A percentile compares a stretch with the other conserved stretches of the same genome.
Evolutionary conservation across 805 yeast species (phyloP).

Genomic region (Lipomyces sp.): DNA sequence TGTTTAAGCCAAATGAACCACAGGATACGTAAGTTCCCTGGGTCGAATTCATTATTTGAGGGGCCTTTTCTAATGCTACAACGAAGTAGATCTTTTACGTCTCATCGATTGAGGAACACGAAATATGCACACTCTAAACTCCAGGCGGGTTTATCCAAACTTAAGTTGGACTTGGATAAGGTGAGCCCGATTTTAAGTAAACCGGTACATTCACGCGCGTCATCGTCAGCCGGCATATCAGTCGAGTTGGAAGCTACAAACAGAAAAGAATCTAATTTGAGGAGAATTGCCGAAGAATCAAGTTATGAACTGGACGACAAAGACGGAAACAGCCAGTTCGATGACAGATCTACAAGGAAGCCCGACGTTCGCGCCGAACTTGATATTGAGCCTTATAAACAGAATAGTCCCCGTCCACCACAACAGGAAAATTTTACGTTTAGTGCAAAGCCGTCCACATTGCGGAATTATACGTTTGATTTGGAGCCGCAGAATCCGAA

Average conservation of each 20-base stretch:
- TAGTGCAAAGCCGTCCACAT: not conserved
- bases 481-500: too few relatives aligned
- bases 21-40: slow-evolving; percentile 6
- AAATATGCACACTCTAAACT: slow-evolving; percentile 2
- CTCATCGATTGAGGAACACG: slow-evolving; percentile 1
- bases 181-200: slow-evolving; percentile 14
- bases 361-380: slow-evolving; percentile 7
- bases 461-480: too few relatives aligned
- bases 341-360: slow-evolving; percentile 6
- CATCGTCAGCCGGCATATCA: too few relatives aligned
- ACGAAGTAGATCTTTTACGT: slow-evolving; percentile 1
- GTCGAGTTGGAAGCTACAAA: too few relatives aligned
- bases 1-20: slow-evolving; percentile 15
- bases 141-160: slow-evolving; percentile 7
- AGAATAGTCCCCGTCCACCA: slow-evolving; percentile 24
- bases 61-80: not conserved
- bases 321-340: not conserved
- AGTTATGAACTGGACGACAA: not conserved
- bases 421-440: slow-evolving; percentile 20
- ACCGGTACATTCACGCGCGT: too few relatives aligned
- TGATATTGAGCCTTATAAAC: slow-evolving; percentile 11
- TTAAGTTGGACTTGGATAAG: slow-evolving; percentile 16
- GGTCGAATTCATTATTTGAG: not conserved
- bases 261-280: not conserved
- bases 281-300: not conserved